These are phyloP conservation scores for Rosellinia necatrix DNA, from an alignment of 2,329 filamentous ascomycete genomes.

Conservation along the genomic window DNA sequence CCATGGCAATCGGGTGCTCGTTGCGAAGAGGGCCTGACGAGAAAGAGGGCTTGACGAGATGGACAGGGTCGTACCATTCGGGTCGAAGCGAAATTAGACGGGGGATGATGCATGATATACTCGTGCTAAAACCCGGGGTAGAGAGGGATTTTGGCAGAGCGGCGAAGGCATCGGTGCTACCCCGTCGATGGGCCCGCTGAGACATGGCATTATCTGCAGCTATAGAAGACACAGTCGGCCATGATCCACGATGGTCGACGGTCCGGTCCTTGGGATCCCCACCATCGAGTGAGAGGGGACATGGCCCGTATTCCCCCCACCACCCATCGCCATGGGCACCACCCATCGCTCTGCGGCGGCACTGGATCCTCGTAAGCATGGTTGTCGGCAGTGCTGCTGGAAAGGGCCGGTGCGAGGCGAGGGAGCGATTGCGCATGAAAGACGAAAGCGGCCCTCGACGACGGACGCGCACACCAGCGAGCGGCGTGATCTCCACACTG, in stretches of 20 bases:
- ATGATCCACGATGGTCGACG: no score
- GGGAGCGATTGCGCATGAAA: background rate
- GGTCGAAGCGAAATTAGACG: conserved; percentile 19
- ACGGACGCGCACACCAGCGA: background rate
- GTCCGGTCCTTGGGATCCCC: no score
- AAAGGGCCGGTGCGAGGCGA: background rate
- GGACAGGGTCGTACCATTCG: conserved; percentile 13
- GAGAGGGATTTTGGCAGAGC: background rate
- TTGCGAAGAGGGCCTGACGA: background rate
- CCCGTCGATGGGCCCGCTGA: no score
- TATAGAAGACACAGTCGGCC: no score
- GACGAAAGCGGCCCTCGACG: background rate
- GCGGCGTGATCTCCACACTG: background rate
- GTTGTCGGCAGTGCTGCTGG: background rate
- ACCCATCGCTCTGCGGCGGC: no score
- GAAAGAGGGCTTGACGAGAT: background rate
- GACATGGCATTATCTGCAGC: no score
- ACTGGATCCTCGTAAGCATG: no score
- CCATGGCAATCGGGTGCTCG: background rate
- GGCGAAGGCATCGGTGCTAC: no score
- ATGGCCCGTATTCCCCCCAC: no score
- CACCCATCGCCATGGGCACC: no score
- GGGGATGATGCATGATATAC: conserved; percentile 10
- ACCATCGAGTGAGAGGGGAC: no score
- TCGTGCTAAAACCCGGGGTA: background rate